phyloP scores from a whole-genome alignment of 805 yeast genomes.

The Candida vartiovaarae region DNA sequence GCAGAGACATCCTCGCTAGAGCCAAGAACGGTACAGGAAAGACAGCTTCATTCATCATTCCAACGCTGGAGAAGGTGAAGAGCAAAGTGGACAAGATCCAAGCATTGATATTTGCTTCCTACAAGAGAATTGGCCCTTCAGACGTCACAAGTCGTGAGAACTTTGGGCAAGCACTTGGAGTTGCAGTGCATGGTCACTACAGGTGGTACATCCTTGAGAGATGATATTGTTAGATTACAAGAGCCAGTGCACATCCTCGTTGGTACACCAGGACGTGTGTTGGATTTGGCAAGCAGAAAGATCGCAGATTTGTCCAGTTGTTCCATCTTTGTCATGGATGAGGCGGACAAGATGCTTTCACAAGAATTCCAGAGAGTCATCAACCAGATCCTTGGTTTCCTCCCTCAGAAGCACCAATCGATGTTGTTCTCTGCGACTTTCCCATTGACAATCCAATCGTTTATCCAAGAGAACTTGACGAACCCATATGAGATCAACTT shows the following conservation, averaged over 20 bases:
- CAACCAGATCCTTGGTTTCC: slow-evolving; percentile 75
- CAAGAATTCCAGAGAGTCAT: slow-evolving; percentile 84
- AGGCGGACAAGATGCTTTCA: slow-evolving; percentile 94
- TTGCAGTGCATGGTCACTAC: slow-evolving; percentile 96
- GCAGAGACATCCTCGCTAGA: slow-evolving; percentile 93
- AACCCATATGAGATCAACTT: slow-evolving; percentile 93
- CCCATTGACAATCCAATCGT: slow-evolving; percentile 88
- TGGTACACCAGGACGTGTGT: slow-evolving; percentile 96
- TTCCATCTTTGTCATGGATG: slow-evolving; percentile 92
- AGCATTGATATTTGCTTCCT: slow-evolving; percentile 88
- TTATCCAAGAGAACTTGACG: slow-evolving; percentile 83
- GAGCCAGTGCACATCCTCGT: slow-evolving; percentile 93
- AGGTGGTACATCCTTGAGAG: slow-evolving; percentile 92
- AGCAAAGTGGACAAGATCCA: slow-evolving; percentile 82
- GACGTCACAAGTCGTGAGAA: slow-evolving; percentile 94
- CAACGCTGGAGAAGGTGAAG: slow-evolving; percentile 82
- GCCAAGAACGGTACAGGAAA: slow-evolving; percentile 99
- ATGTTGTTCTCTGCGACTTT: slow-evolving; percentile 91
- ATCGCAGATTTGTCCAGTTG: slow-evolving; percentile 85
- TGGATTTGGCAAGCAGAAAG: slow-evolving; percentile 85
- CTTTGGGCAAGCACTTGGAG: slow-evolving; percentile 89
- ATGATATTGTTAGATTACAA: slow-evolving; percentile 86
- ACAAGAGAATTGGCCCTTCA: slow-evolving; percentile 97
- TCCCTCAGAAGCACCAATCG: slow-evolving; percentile 78
- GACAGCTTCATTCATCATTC: slow-evolving; percentile 95